These are phyloP conservation scores for Euphorbia schlechtendalii DNA, from an alignment of 441 rosid species.

Conservation along the genomic window DNA sequence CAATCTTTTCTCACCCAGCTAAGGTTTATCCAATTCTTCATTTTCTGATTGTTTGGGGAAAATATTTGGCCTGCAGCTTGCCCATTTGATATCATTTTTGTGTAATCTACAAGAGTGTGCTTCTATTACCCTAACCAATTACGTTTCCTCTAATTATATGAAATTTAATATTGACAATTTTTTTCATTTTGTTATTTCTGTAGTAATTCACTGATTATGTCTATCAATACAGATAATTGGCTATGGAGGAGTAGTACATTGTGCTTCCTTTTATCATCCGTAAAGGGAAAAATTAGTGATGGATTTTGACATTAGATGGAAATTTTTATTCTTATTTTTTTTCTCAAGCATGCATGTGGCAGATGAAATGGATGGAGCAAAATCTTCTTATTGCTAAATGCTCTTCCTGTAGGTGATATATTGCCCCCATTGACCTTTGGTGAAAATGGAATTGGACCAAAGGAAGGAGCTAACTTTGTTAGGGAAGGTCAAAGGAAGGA, in stretches of 20 bases:
- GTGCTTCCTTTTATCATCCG: slow-evolving; percentile 10
- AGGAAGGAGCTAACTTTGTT: slow-evolving; percentile 13
- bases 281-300: not conserved
- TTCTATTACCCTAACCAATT: slow-evolving; percentile 1
- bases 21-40: slow-evolving; percentile 53
- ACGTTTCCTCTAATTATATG: not conserved
- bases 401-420: slow-evolving; percentile 4
- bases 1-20: slow-evolving; percentile 46
- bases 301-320: slow-evolving; percentile 10
- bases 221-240: slow-evolving; percentile 20
- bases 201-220: slow-evolving; percentile 15
- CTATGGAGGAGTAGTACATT: slow-evolving; percentile 17
- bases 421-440: slow-evolving; percentile 18
- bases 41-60: slow-evolving; percentile 26
- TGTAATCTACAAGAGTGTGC: slow-evolving; percentile 14
- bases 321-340: slow-evolving; percentile 16
- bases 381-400: not conserved
- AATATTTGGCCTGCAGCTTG: slow-evolving; percentile 16
- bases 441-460: slow-evolving; percentile 19
- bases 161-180: slow-evolving; percentile 2
- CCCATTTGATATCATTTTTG: slow-evolving; percentile 14
- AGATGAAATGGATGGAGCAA: slow-evolving; percentile 15
- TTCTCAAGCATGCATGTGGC: slow-evolving; percentile 10
- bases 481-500: slow-evolving; percentile 11
- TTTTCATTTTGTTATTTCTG: slow-evolving; percentile 15